A percentile compares a stretch with the other conserved stretches of the same genome.
phyloP scores from a whole-genome alignment of 805 yeast species.

The Wickerhamiella sorbophila region DNA sequence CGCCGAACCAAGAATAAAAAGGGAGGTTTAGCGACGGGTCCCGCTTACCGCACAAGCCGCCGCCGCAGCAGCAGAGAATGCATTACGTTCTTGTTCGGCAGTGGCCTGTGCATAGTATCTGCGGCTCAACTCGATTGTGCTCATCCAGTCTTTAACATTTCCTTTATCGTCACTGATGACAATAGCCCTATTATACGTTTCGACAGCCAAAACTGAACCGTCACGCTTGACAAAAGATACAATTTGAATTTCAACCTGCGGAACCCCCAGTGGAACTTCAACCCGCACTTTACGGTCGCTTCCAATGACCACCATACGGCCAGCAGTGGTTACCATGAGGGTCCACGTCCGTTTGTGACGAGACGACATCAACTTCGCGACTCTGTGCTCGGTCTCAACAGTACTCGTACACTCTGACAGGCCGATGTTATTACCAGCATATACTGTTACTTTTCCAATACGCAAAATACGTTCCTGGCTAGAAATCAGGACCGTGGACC shows the following conservation, averaged over 20 bases:
- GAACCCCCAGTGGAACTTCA: constrained; percentile 24
- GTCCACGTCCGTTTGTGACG: constrained; percentile 20
- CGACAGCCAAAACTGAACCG: constrained; percentile 21
- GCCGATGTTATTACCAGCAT: constrained; percentile 8
- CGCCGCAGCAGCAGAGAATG: constrained; percentile 24
- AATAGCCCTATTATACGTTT: constrained; percentile 22
- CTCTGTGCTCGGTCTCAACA: constrained; percentile 15
- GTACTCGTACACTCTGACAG: constrained; percentile 9
- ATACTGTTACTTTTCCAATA: constrained; percentile 29
- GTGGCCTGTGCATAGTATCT: constrained; percentile 21
- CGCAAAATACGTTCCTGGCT: constrained; percentile 36
- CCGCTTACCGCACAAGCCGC: constrained; percentile 24
- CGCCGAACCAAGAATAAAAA: too few relatives aligned
- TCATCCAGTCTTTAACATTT: constrained; percentile 22
- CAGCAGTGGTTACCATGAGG: constrained; percentile 25
- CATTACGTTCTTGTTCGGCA: constrained; percentile 20
- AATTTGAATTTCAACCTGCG: constrained; percentile 24
- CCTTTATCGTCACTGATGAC: constrained; percentile 24
- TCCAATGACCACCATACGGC: constrained; percentile 22
- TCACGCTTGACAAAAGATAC: constrained; percentile 19
- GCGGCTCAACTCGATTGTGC: constrained; percentile 20
- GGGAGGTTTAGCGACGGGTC: too few relatives aligned
- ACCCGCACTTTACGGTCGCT: constrained; percentile 22
- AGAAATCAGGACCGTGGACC: constrained; percentile 30
- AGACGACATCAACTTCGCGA: constrained; percentile 21